Evolutionary conservation across 1,284 basidiomycete species (phyloP).

Genomic region (Ceratobasidium theobromae): DNA sequence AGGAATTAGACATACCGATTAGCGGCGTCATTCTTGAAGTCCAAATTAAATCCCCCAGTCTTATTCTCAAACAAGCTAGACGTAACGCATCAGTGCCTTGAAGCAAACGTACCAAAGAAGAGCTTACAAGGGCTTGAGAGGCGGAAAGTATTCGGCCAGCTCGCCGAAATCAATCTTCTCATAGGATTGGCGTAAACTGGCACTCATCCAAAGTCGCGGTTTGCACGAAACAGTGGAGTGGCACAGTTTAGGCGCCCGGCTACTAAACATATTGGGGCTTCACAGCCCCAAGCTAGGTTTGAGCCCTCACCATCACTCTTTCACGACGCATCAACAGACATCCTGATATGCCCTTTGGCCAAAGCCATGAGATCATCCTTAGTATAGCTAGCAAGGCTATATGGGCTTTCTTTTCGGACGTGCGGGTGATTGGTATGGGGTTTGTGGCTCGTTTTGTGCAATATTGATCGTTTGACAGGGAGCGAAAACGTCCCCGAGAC

Average conservation of each 20-base stretch:
- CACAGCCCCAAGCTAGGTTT: too few relatives aligned
- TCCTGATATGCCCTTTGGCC: conserved; percentile 47
- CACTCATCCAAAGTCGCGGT: neutral
- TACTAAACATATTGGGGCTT: neutral
- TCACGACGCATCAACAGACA: neutral
- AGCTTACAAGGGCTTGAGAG: conserved; percentile 63
- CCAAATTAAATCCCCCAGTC: conserved; percentile 53
- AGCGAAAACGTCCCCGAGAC: conserved; percentile 76
- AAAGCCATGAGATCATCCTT: conserved; percentile 65
- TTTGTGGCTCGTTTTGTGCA: neutral
- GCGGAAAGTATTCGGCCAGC: conserved; percentile 60
- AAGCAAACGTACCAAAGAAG: neutral
- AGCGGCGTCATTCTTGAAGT: conserved; percentile 70
- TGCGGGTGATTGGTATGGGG: conserved; percentile 71
- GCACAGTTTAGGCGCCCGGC: conserved; percentile 10
- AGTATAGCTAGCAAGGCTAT: conserved; percentile 71
- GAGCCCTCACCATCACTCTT: too few relatives aligned
- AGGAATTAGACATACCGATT: conserved; percentile 55
- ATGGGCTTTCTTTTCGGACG: conserved; percentile 82
- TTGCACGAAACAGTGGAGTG: neutral
- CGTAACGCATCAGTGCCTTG: conserved; percentile 40
- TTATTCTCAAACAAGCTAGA: conserved; percentile 43
- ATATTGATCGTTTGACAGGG: neutral
- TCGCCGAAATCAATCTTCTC: conserved; percentile 55
- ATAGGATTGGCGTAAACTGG: conserved; percentile 4